Evolutionary conservation across 768 basidiomycete genomes (phyloP), one percentile per base, ranked within the genome.

Genomic region (Russula dissimulans): DNA sequence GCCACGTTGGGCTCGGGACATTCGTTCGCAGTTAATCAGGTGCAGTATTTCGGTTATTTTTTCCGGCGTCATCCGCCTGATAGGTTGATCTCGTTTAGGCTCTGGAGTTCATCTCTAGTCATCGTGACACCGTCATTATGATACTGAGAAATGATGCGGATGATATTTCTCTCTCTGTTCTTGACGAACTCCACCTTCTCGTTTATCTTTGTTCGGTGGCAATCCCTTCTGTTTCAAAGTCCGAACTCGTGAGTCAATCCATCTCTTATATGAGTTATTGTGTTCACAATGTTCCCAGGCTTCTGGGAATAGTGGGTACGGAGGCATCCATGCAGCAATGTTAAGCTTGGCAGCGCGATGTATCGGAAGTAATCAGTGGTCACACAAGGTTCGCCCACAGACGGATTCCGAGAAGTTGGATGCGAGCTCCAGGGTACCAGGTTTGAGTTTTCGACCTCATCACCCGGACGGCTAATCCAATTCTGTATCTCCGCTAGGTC

Each of bases 101-200:
- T 3, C 71, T 90, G 55, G 85, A 89, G 53, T 94, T 97, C 74
- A 69, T 97, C 42, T 80, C 84, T 6, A 84, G 78, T 48, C 95
- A 98, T 67, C 80, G 87, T 18, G 87, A 94, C 53, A 91, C 93
- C 0, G 78, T 95, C 59, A 77, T 89, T 17, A 86, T 91, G 59
- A 76, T 95, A 38, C 77, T 98, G 0, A 87, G 91, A 69, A 89
- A 87, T 57, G 83, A 88, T 46, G 75, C 79, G 4, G 79, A 84
- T 18, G 76, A 79, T 43, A 76, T 85, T 15, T 81, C 85, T 1
- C 68, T 88, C 14, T 76, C 85, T 3, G 78, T 85, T 2, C 73
- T 97, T 12, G 85, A 91, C 66, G 91, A 95, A 70, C 80, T 88
- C 15, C 83, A 90, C 57, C 77, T 97, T 4, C 77, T 97, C 31